Evolutionary conservation across 1,139 yeast species (phyloP), one percentile per base, ranked within the genome.

Genomic region (Magnusiomyces starmeri): DNA sequence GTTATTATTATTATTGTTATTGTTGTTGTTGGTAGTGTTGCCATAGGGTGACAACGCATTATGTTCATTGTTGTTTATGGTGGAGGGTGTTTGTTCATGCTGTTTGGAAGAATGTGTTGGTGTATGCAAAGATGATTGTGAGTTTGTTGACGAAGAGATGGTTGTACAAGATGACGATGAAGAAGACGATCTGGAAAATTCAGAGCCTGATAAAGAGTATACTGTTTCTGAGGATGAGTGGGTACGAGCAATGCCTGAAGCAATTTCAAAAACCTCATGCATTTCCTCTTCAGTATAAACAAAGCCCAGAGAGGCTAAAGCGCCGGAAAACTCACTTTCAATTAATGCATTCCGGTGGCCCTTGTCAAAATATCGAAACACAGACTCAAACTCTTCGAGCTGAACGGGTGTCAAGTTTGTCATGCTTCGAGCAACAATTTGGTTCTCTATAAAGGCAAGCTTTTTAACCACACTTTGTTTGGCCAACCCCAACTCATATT

Each of bases 371-470:
- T 65, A 71, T 41, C 74, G 57, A 54, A 71, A 71, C n/a, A 68
- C 72, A 4, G 72, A 64, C 55, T 71, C 75, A 56, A 71, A 71
- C 57, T 72, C 75, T 51, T 71, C 75, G 34, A 71, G 60, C 52
- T 71, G 74, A 21, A 68, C 64, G 1, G 73, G 73, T n/a, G 74
- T 69, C 43, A 71, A 56, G 51, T 70, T 69, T 46, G 71, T 68
- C 68, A 68, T 66, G 56, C 63, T 61, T 18, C 73, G 65, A 4
- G 74, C 74, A 18, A 69, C 68, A 53, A 71, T 65, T 57, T 71
- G 75, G 55, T 70, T 70, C 49, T 71, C 74, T 40, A 71, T 64
- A 53, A 70, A 70, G 24, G 71, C 65, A 44, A 70, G 65, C 51
- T 71, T 71, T 55, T 67, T 69, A 32, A 65, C 60, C 12, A 72